Evolutionary conservation across 1,284 basidiomycete genomes (phyloP).

Genomic region (Pseudozyma sp.): DNA sequence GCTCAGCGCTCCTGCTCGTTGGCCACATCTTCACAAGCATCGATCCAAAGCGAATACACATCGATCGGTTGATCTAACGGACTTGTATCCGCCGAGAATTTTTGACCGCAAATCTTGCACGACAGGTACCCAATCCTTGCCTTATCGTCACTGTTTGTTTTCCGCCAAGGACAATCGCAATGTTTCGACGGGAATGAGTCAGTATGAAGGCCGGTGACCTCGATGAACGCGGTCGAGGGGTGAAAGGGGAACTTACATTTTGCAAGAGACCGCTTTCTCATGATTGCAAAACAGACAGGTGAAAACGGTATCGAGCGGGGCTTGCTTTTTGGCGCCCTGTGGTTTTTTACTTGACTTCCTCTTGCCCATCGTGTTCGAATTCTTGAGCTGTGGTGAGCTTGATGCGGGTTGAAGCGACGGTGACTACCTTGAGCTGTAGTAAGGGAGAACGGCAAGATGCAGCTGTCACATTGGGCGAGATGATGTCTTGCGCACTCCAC

Average conservation of each 20-base stretch:
- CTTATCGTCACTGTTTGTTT: conserved; percentile 66
- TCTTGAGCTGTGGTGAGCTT: neutral
- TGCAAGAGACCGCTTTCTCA: conserved; percentile 86
- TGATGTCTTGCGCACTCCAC: conserved; percentile 26
- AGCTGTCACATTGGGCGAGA: conserved; percentile 3
- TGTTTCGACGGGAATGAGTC: too few species aligned
- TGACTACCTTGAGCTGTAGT: neutral
- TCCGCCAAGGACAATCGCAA: too few species aligned
- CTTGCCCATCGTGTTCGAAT: conserved; percentile 54
- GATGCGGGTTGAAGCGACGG: neutral
- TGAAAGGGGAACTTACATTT: conserved; percentile 75
- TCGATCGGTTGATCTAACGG: conserved; percentile 88
- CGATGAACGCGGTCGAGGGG: neutral
- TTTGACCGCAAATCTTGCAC: conserved; percentile 68
- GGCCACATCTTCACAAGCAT: conserved; percentile 86
- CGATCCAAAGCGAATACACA: conserved; percentile 90
- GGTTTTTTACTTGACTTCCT: conserved; percentile 60
- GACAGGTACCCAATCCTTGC: conserved; percentile 57
- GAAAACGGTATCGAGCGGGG: conserved; percentile 69
- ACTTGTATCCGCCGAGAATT: conserved; percentile 68
- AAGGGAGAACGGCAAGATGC: neutral
- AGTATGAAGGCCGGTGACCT: too few species aligned
- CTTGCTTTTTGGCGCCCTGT: conserved; percentile 51
- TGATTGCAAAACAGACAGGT: conserved; percentile 85
- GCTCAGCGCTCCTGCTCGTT: conserved; percentile 44